phyloP scores from a whole-genome alignment of 352 stramenopile species.

The Phytophthora cryptogea region DNA sequence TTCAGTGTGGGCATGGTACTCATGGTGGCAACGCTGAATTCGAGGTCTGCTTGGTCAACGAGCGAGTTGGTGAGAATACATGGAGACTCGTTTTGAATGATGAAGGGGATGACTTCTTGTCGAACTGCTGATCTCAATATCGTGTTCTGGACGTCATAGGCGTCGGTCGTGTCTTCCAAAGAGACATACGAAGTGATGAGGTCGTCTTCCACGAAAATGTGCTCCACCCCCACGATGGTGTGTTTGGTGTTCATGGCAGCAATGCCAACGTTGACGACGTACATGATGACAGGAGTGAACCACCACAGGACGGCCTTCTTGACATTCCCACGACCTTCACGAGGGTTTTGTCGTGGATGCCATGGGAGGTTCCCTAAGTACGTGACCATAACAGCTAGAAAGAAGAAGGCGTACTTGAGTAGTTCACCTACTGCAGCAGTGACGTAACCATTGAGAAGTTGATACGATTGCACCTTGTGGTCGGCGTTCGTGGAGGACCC shows the following conservation, averaged over 20 bases:
- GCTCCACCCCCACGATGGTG: conserved; percentile 31
- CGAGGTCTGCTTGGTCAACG: too few species aligned
- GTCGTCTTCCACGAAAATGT: conserved; percentile 39
- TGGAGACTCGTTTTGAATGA: too few species aligned
- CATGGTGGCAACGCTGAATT: too few species aligned
- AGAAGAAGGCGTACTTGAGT: conserved; percentile 38
- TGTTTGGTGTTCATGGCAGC: conserved; percentile 45
- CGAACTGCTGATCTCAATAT: conserved; percentile 38
- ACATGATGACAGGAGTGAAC: conserved; percentile 43
- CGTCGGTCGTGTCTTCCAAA: not conserved
- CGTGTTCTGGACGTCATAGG: conserved; percentile 41
- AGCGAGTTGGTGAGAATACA: too few species aligned
- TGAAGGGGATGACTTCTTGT: conserved; percentile 32
- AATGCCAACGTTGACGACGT: conserved; percentile 45
- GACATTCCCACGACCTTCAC: conserved; percentile 21
- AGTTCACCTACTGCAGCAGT: conserved; percentile 27
- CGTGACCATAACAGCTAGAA: conserved; percentile 43
- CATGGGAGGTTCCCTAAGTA: conserved; percentile 43
- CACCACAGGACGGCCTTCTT: conserved; percentile 35
- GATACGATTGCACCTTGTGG: conserved; percentile 36
- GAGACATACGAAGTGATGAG: conserved; percentile 17
- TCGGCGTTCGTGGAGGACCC: conserved; percentile 41
- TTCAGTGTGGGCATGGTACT: conserved; percentile 37
- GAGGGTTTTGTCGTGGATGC: conserved; percentile 34
- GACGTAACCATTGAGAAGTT: conserved; percentile 46